These are phyloP conservation scores for Lupinus albus DNA, from an alignment of 306 rosid species.

Conservation along the genomic window DNA sequence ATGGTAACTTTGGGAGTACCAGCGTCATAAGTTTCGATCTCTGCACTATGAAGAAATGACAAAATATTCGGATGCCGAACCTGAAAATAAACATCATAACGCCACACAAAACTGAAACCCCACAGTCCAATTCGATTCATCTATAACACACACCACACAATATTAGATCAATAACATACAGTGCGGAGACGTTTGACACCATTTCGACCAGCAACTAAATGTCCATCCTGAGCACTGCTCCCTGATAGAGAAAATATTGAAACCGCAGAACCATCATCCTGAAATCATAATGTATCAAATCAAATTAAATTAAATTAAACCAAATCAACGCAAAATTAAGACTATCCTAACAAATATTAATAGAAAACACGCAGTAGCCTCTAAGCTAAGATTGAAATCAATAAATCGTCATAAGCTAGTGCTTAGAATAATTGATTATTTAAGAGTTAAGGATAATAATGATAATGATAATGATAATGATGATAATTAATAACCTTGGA, in stretches of 20 bases:
- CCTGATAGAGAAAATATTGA: slow-evolving; percentile 86
- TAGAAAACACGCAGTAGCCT: too few relatives aligned
- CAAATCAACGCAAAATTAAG: background rate
- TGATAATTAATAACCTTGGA: slow-evolving; percentile 63
- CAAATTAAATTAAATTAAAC: background rate
- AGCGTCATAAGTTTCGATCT: slow-evolving; percentile 70
- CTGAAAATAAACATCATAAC: slow-evolving; percentile 52
- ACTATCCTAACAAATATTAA: background rate
- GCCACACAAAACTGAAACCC: background rate
- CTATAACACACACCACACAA: background rate
- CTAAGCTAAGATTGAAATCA: too few relatives aligned
- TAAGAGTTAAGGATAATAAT: background rate
- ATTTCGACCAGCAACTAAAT: slow-evolving; percentile 88
- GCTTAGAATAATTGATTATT: too few relatives aligned
- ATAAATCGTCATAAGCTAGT: too few relatives aligned
- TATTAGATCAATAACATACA: slow-evolving; percentile 33
- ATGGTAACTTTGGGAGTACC: slow-evolving; percentile 76
- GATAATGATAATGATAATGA: background rate
- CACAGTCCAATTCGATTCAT: background rate
- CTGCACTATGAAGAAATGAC: slow-evolving; percentile 94
- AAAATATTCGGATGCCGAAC: slow-evolving; percentile 98
- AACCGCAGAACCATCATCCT: slow-evolving; percentile 94
- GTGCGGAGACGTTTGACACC: slow-evolving; percentile 95
- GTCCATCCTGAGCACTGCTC: slow-evolving; percentile 87
- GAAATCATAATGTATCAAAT: background rate